A percentile compares a stretch with the other conserved stretches of the same genome.
Evolutionary conservation across 495 filamentous ascomycete species (phyloP).

Genomic region (Penicillium malachiteum): DNA sequence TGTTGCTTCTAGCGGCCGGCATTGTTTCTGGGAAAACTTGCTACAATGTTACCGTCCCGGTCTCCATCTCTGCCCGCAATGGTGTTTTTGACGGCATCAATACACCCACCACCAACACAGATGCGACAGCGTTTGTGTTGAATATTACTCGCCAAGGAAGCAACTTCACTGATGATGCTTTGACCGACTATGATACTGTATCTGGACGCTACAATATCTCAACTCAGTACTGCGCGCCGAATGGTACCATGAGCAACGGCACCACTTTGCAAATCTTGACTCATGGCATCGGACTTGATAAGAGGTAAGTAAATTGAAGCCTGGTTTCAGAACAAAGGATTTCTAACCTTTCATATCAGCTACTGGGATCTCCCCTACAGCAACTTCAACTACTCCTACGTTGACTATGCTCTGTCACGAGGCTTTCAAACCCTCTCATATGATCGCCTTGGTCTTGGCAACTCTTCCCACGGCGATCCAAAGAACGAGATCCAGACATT

Average conservation of each 20-base stretch:
- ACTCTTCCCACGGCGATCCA: constrained; percentile 55
- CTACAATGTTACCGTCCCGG: constrained; percentile 35
- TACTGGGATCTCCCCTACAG: constrained; percentile 61
- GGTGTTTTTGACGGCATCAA: constrained; percentile 34
- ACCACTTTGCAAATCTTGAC: constrained; percentile 53
- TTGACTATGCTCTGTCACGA: constrained; percentile 49
- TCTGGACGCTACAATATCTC: constrained; percentile 35
- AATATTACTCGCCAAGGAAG: constrained; percentile 31
- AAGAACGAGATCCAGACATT: constrained; percentile 52
- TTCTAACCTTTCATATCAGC: constrained; percentile 2
- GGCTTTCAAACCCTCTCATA: constrained; percentile 55
- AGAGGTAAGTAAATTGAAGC: constrained; percentile 8
- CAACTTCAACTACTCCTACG: constrained; percentile 49
- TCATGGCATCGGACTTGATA: constrained; percentile 53
- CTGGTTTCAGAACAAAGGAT: too few species aligned
- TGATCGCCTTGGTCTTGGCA: constrained; percentile 59
- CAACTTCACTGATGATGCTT: constrained; percentile 32
- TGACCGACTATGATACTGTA: constrained; percentile 30
- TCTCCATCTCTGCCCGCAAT: constrained; percentile 34
- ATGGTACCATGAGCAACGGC: background rate
- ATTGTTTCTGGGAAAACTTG: constrained; percentile 31
- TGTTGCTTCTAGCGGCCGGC: constrained; percentile 4
- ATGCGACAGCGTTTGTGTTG: constrained; percentile 37
- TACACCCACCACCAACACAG: constrained; percentile 33
- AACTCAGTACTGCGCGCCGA: constrained; percentile 33